Evolutionary conservation across 2,329 filamentous ascomycete genomes (phyloP).

Genomic region (Fusarium siculi): DNA sequence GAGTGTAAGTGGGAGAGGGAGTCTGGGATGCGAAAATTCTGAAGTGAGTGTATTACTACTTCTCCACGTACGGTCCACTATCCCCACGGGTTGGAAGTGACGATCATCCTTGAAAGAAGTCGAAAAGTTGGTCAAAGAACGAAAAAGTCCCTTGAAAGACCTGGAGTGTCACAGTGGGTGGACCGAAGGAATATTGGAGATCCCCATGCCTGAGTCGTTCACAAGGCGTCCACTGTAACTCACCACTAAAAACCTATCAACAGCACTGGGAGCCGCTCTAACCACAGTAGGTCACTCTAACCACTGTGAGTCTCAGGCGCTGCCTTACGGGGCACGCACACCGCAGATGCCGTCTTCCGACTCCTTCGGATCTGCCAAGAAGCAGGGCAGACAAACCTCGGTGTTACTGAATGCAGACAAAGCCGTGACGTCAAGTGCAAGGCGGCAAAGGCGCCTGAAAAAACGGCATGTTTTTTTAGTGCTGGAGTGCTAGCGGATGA

Average conservation of each 20-base stretch:
- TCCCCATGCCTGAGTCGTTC: slow-evolving; percentile 21
- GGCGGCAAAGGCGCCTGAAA: slow-evolving; percentile 27
- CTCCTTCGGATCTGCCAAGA: slow-evolving; percentile 39
- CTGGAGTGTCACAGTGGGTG: not conserved
- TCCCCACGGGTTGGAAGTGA: slow-evolving; percentile 28
- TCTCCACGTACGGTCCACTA: slow-evolving; percentile 18
- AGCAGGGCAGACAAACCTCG: slow-evolving; percentile 22
- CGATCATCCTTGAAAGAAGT: slow-evolving; percentile 35
- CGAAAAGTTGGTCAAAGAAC: slow-evolving; percentile 13
- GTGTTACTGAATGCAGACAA: slow-evolving; percentile 27
- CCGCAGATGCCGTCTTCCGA: slow-evolving; percentile 33
- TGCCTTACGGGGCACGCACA: slow-evolving; percentile 11
- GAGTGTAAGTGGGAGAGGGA: not conserved
- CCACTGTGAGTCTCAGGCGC: not conserved
- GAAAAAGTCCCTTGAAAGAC: not conserved
- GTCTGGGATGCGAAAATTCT: slow-evolving; percentile 17
- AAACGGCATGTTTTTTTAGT: not conserved
- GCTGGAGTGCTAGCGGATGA: slow-evolving; percentile 3
- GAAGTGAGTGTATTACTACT: not conserved
- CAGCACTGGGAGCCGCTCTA: not conserved
- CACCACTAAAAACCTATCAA: not conserved
- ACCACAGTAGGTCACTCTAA: not conserved
- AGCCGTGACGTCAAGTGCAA: slow-evolving; percentile 29
- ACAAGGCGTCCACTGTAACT: not conserved
- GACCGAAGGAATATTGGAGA: not conserved